phyloP scores from a whole-genome alignment of 306 rosid species.

The Vigna angularis region DNA sequence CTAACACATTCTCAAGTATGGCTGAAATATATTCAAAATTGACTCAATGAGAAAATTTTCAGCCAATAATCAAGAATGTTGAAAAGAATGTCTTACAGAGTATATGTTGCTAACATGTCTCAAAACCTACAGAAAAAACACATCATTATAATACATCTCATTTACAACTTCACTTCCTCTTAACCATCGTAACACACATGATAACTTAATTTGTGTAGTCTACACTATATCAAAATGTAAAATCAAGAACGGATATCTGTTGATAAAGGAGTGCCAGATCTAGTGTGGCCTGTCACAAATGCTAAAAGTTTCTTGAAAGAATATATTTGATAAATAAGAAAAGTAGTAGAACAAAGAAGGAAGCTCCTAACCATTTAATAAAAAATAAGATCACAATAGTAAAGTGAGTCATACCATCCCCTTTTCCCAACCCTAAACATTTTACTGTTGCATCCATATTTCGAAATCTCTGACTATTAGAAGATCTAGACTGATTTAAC shows the following conservation, averaged over 20 bases:
- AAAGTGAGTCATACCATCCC: neutral
- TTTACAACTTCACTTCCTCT: slow-evolving; percentile 33
- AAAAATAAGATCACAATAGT: neutral
- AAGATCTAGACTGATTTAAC: neutral
- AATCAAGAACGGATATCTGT: neutral
- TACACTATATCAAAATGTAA: slow-evolving; percentile 18
- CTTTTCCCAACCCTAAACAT: neutral
- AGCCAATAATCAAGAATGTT: neutral
- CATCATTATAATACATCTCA: slow-evolving; percentile 36
- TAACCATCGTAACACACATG: slow-evolving; percentile 29
- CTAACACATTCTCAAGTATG: neutral
- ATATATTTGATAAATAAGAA: neutral
- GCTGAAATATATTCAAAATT: neutral
- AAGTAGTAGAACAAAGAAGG: neutral
- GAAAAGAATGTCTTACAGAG: neutral
- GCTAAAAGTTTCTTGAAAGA: neutral
- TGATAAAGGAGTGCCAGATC: neutral
- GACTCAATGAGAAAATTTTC: neutral
- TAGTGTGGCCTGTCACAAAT: neutral
- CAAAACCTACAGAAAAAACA: slow-evolving; percentile 26
- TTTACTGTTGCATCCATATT: neutral
- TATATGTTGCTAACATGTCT: neutral
- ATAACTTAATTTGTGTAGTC: slow-evolving; percentile 23
- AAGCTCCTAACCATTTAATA: neutral
- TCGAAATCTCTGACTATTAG: neutral